Base-by-base conservation (phyloP, 306 rosid species). In the Sicyos baderoa region DNA sequence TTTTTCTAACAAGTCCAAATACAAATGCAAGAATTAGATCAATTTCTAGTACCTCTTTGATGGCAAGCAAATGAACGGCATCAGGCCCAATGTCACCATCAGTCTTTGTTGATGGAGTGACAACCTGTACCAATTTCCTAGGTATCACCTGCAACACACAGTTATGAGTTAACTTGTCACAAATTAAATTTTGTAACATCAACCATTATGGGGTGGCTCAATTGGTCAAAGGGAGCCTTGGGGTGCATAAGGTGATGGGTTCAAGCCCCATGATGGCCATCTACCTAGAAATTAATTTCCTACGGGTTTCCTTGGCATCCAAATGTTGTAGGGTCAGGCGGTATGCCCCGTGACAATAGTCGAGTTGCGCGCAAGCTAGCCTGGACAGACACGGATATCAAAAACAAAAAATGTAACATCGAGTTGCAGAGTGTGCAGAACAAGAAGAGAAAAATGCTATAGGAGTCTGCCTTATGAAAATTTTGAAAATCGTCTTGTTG, bases 1-100 rank as follows among this genome's bases (percentile, higher is more conserved):
- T 22, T 48, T 49, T 14, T 48, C 37, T 15, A 67, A 67, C 56
- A 15, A 48, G 42, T 48, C 57, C 22, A 67, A 48, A 47, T 47
- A 51, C 42, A 12, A 22, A 7, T 66, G 19, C 50, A 53, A 50
- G 17, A 52, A n/a, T n/a, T 48, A 1, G 49, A 23, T 23, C 8
- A 22, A 49, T 18, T 48, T 10, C 60, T 44, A 77, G 19, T 73
- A 93, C 99, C 99, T 90, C 96, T 88, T 88, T 90, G 74, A 93
- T 82, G 59, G 87, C 84, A 29, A 93, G 96, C 61, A 93, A 89
- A 82, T 85, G 94, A 80, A 76, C 83, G 70, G 97, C 89, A 72
- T 90, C 96, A 71, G 97, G 96, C 42, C 97, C 97, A 78, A 86
- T 81, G 73, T 81, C 84, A 70, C 80, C 86, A 56, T 93, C 90